Conservation (phyloP, 2,329 filamentous ascomycete genomes). For the Hypomyces rosellus region DNA sequence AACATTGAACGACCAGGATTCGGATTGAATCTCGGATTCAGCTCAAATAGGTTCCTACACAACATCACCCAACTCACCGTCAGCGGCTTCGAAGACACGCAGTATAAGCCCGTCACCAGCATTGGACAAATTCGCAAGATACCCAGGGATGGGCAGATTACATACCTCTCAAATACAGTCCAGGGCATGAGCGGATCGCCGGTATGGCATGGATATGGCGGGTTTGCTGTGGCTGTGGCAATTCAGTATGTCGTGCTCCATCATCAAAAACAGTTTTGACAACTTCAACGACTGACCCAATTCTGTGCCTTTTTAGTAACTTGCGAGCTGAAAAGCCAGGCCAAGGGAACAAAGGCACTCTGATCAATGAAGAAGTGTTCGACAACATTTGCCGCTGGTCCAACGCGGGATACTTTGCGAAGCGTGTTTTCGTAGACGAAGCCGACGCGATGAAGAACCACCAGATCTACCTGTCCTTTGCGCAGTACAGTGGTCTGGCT, state of each 20-base stretch:
- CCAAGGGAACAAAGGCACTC: neutral
- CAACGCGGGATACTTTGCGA: neutral
- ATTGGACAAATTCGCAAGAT: neutral
- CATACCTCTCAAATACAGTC: neutral
- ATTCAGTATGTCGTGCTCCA: slow-evolving; percentile 2
- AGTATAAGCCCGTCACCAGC: neutral
- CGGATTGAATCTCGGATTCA: slow-evolving; percentile 3
- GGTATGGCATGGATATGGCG: slow-evolving; percentile 1
- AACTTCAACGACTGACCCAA: too few species aligned
- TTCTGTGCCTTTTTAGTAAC: neutral
- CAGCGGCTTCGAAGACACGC: neutral
- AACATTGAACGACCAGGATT: neutral
- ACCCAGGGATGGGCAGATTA: neutral
- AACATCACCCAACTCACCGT: neutral
- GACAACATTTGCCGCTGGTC: slow-evolving; percentile 2
- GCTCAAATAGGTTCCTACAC: neutral
- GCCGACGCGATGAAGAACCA: neutral
- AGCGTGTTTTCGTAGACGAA: neutral
- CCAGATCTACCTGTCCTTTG: slow-evolving; percentile 3
- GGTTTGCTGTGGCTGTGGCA: slow-evolving; percentile 1
- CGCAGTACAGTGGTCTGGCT: neutral
- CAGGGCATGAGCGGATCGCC: slow-evolving; percentile 8
- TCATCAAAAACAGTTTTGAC: neutral
- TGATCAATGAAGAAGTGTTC: slow-evolving; percentile 5
- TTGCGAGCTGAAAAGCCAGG: neutral